Conservation (phyloP, 192 early-diverging fungal species). For the Anaeromyces robustus region DNA sequence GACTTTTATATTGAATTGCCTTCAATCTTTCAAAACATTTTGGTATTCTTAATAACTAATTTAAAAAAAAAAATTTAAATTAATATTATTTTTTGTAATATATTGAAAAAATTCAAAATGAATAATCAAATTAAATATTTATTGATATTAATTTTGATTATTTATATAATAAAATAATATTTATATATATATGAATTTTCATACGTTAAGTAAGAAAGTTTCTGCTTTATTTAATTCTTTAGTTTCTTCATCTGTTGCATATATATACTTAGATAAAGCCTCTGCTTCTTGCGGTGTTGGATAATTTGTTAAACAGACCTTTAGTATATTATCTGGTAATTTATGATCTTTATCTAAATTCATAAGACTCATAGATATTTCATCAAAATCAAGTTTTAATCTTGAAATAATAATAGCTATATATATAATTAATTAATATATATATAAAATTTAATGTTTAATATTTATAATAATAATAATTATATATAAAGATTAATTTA, state of each 20-base stretch:
- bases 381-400: slow-evolving; percentile 17
- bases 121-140: too few relatives aligned
- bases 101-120: too few relatives aligned
- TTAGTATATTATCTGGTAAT: background rate
- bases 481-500: background rate
- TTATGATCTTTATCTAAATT: background rate
- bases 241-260: slow-evolving; percentile 14
- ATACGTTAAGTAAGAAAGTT: slow-evolving; percentile 23
- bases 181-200: background rate
- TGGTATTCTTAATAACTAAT: slow-evolving; percentile 17
- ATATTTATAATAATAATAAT: slow-evolving; percentile 15
- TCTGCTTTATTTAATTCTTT: slow-evolving; percentile 23
- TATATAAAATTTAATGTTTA: too few relatives aligned
- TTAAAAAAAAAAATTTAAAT: too few relatives aligned
- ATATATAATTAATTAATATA: slow-evolving; percentile 18
- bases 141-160: too few relatives aligned
- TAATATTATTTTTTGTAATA: too few relatives aligned
- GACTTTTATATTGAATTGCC: slow-evolving; percentile 23
- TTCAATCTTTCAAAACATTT: slow-evolving; percentile 22
- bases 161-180: background rate
- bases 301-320: background rate
- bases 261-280: slow-evolving; percentile 12
- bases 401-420: slow-evolving; percentile 21
- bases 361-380: slow-evolving; percentile 2
- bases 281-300: background rate